Evolutionary conservation across 2,329 filamentous ascomycete genomes (phyloP), one percentile per base, ranked within the genome.

Genomic region (Mariannaea elegans): DNA sequence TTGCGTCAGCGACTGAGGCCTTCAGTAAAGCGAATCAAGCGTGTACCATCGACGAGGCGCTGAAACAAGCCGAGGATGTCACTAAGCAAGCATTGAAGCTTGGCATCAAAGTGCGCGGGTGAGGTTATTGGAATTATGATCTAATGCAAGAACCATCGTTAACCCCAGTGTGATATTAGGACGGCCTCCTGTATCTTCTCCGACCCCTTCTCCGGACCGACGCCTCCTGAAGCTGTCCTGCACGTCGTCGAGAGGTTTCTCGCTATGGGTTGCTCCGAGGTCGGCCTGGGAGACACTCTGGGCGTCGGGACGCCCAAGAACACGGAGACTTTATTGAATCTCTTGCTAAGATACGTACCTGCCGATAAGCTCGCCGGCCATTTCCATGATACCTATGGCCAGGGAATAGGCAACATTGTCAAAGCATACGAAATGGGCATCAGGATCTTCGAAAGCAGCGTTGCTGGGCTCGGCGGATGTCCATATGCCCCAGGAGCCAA

Each of bases 251-350:
- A 44, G 4, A 13, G 19, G n/a, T 47, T 62, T 19, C 31, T 62
- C 6, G 49, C 59, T 18, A 62, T 62, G 55, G 59, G 59, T 6
- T 62, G 59, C 39, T 62, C 59, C 32, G 59, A 62, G n/a, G 59
- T 62, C n/a, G 59, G 59, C n/a, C 49, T 62, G 3, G 59, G 59
- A 31, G 59, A 62, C 27, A 62, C 59, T 7, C 13, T 62, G 4
- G 59, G 59, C 2, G 49, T 55, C 1, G 59, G 59, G 9, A 62
- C 59, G 5, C 24, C 49, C 8, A 51, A 38, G 7, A 46, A 59
- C 29, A 55, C 49, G 2, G 44, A 54, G 18, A 13, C 10, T 8
- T 16, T 62, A 10, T 16, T 62, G n/a, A 38, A 59, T 16, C 2
- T 51, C 1, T 18, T 62, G 4, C 39, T 62, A 3, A 16, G 32